phyloP scores from a whole-genome alignment of 164 flowering plant genomes.

The Akebia trifoliata region DNA sequence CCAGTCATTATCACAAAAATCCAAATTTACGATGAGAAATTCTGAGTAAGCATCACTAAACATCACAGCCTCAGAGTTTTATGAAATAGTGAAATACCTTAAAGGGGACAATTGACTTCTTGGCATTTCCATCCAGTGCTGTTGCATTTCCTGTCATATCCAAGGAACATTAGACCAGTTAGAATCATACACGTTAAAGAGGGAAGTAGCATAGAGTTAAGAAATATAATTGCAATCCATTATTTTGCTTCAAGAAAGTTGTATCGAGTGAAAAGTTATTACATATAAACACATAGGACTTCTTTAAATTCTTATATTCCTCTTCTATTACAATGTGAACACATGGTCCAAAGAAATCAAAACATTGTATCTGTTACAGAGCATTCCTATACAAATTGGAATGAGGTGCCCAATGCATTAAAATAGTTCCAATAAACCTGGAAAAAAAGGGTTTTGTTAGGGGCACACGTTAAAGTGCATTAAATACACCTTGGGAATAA shows the following conservation, averaged over 20 bases:
- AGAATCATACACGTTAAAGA: background rate
- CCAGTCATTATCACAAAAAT: slow-evolving; percentile 14
- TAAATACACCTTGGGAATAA: no score
- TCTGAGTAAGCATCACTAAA: slow-evolving; percentile 4
- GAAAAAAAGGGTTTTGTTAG: no score
- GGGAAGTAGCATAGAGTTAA: background rate
- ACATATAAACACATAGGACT: background rate
- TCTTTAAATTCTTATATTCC: background rate
- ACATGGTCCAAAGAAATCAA: background rate
- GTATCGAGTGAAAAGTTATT: background rate
- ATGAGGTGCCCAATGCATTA: no score
- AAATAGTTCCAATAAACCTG: no score
- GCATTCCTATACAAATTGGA: no score
- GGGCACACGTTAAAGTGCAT: no score
- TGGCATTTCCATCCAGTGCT: slow-evolving; percentile 28
- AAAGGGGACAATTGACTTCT: slow-evolving; percentile 25
- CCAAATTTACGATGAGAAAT: slow-evolving; percentile 4
- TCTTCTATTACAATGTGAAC: background rate
- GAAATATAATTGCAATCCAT: background rate
- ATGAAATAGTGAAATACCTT: slow-evolving; percentile 32
- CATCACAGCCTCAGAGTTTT: background rate
- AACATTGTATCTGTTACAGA: no score
- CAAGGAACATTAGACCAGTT: background rate
- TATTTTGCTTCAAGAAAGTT: background rate
- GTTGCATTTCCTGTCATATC: slow-evolving; percentile 22